Evolutionary conservation across 371 early-diverging fungal species (phyloP).

Genomic region (Mucor sp.): DNA sequence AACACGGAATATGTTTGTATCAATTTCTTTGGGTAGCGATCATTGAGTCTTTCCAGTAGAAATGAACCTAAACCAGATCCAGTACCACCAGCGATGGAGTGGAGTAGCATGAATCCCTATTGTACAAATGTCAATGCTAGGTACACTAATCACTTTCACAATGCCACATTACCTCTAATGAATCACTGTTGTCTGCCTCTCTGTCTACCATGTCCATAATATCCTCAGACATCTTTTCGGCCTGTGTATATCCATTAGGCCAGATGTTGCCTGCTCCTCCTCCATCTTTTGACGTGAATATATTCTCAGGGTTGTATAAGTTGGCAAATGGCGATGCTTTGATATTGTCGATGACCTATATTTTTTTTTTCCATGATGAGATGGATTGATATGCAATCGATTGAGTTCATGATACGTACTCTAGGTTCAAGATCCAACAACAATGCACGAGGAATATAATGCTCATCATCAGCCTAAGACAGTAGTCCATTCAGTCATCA

Average conservation of each 20-base stretch:
- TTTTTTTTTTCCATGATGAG: not conserved
- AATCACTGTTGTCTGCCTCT: slow-evolving; percentile 94
- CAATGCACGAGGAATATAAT: slow-evolving; percentile 92
- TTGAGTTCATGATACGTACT: slow-evolving; percentile 45
- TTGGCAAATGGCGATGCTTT: slow-evolving; percentile 72
- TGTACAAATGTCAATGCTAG: not conserved
- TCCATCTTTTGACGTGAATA: slow-evolving; percentile 87
- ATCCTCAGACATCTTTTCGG: slow-evolving; percentile 79
- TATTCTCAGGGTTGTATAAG: slow-evolving; percentile 92
- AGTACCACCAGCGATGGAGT: slow-evolving; percentile 97
- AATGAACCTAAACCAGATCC: slow-evolving; percentile 97
- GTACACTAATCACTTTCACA: not conserved
- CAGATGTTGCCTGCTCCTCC: slow-evolving; percentile 98
- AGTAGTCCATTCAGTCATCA: not conserved
- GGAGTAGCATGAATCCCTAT: slow-evolving; percentile 86
- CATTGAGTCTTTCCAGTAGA: slow-evolving; percentile 85
- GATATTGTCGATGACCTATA: slow-evolving; percentile 74
- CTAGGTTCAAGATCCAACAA: slow-evolving; percentile 94
- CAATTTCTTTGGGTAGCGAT: slow-evolving; percentile 97
- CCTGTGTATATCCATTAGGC: slow-evolving; percentile 87
- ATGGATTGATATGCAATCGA: not conserved
- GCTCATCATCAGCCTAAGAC: slow-evolving; percentile 87
- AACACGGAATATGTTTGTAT: slow-evolving; percentile 99
- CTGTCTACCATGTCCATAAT: slow-evolving; percentile 94
- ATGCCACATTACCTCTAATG: slow-evolving; percentile 69